Conservation (phyloP, 148 eudicot genomes). For the Linanthus parryae region DNA sequence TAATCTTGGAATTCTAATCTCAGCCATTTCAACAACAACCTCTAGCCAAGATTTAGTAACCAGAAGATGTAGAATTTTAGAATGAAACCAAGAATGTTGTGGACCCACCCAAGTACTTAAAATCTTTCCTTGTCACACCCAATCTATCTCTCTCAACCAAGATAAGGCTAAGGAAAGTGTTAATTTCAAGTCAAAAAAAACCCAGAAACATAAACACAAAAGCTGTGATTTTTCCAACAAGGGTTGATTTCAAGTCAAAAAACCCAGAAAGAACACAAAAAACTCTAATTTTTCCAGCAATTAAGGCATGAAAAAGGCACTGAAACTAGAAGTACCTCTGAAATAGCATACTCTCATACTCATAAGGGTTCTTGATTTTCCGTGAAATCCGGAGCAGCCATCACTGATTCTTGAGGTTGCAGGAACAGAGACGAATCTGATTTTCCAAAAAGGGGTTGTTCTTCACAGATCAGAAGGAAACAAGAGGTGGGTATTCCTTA, state of each 20-base stretch:
- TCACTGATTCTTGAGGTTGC: not conserved
- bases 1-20: conserved; percentile 38
- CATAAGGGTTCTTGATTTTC: no score
- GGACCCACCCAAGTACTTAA: not conserved
- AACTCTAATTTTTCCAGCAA: no score
- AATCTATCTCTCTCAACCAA: not conserved
- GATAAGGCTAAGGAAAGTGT: not conserved
- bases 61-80: conserved; percentile 3
- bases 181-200: not conserved
- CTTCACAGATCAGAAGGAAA: conserved; percentile 3
- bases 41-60: conserved; percentile 5
- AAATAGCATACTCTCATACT: no score
- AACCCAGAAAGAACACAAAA: no score
- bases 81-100: not conserved
- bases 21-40: conserved; percentile 45
- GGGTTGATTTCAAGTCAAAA: no score
- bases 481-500: conserved; percentile 6
- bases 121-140: not conserved
- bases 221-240: no score
- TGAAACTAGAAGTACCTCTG: no score
- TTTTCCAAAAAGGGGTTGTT: not conserved
- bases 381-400: no score
- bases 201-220: not conserved
- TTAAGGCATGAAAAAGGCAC: no score
- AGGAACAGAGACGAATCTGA: not conserved